Percentiles rank a stretch among this genome's conserved stretches.
These are phyloP conservation scores for Rhododendron mucronatum DNA, from an alignment of 148 eudicot genomes.

Conservation along the genomic window DNA sequence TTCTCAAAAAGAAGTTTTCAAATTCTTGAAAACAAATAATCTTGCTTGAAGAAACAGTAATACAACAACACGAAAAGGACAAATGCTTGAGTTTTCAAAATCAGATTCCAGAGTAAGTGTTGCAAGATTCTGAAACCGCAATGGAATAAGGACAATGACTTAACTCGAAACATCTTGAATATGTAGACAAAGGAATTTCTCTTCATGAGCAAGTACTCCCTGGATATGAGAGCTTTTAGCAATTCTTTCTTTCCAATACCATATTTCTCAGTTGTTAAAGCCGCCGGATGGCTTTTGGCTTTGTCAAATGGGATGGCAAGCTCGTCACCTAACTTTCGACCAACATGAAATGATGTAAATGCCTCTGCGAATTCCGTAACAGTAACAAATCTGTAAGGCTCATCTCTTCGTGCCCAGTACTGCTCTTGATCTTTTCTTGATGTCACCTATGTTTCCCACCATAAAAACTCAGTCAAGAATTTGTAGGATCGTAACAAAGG, in stretches of 20 bases:
- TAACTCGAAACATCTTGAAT: conserved; percentile 18
- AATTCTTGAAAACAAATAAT: background rate
- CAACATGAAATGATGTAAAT: conserved; percentile 14
- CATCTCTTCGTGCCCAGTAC: conserved; percentile 11
- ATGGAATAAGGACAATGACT: background rate
- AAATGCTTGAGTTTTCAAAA: background rate
- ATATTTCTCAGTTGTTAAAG: conserved; percentile 20
- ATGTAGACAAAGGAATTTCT: conserved; percentile 24
- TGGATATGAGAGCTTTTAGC: conserved; percentile 11
- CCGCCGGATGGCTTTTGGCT: conserved; percentile 19
- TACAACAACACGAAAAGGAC: background rate
- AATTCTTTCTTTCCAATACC: conserved; percentile 16
- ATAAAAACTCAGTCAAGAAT: background rate
- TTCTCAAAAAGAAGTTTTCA: background rate
- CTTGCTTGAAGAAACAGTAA: background rate
- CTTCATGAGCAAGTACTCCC: conserved; percentile 22
- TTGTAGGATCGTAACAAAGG: background rate
- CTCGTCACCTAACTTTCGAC: conserved; percentile 10
- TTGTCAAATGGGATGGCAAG: conserved; percentile 22
- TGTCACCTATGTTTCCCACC: conserved; percentile 11
- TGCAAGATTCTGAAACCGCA: background rate
- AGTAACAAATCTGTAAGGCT: conserved; percentile 12
- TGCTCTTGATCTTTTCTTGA: conserved; percentile 27
- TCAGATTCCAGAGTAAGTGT: background rate
- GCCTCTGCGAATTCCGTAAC: conserved; percentile 12